These are phyloP conservation scores for Spathaspora sp. DNA, from an alignment of 805 yeast genomes.

Conservation along the genomic window DNA sequence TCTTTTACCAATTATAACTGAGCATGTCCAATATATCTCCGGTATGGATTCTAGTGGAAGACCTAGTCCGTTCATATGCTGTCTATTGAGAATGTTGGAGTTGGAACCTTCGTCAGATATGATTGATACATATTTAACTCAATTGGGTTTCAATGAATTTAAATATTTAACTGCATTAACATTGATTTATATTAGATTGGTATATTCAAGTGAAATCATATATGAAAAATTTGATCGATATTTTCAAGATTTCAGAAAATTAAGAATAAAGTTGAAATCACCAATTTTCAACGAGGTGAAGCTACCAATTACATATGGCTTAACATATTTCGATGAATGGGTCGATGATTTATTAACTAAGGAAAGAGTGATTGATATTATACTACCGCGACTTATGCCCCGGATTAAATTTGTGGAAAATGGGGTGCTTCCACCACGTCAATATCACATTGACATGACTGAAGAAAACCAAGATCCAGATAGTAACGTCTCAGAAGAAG, in stretches of 20 bases:
- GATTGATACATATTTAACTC: slow-evolving; percentile 49
- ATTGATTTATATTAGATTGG: slow-evolving; percentile 59
- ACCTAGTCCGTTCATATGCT: slow-evolving; percentile 73
- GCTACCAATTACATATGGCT: slow-evolving; percentile 28
- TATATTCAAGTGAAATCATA: slow-evolving; percentile 33
- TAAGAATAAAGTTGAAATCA: slow-evolving; percentile 39
- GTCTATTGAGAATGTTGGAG: slow-evolving; percentile 74
- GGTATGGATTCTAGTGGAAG: slow-evolving; percentile 52
- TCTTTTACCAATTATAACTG: slow-evolving; percentile 28
- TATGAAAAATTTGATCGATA: slow-evolving; percentile 52
- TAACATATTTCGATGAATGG: slow-evolving; percentile 66
- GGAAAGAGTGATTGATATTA: slow-evolving; percentile 67
- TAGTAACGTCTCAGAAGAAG: slow-evolving; percentile 12
- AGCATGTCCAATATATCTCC: slow-evolving; percentile 47
- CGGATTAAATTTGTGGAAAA: slow-evolving; percentile 40
- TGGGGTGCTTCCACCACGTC: slow-evolving; percentile 37
- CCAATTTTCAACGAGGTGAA: slow-evolving; percentile 18
- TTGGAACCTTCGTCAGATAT: slow-evolving; percentile 64
- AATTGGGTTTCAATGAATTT: slow-evolving; percentile 53
- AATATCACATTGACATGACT: slow-evolving; percentile 21
- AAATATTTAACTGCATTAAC: slow-evolving; percentile 72
- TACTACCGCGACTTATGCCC: slow-evolving; percentile 59
- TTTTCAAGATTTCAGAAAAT: slow-evolving; percentile 64
- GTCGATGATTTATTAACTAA: slow-evolving; percentile 56
- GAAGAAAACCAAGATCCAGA: slow-evolving; percentile 15